Base-by-base conservation (phyloP, 1,284 basidiomycete species). In the Cryptococcus sp. region DNA sequence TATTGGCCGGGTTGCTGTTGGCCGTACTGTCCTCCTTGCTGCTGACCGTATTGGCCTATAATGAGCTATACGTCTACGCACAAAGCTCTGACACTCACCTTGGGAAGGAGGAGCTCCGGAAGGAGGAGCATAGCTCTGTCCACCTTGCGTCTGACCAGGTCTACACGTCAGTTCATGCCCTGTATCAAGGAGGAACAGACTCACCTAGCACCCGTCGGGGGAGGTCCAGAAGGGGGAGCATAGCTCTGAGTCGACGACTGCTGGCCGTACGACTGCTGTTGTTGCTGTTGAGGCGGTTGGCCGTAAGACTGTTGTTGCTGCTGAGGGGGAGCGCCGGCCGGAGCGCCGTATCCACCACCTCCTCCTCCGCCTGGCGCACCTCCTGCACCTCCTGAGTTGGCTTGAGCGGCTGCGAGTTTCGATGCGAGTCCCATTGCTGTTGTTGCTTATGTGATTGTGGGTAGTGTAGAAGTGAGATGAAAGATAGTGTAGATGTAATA, bases 351-450 rank as follows among this genome's bases (percentile, higher is more conserved):
- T 39, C 43, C n/a, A n/a, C n/a, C n/a, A n/a, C n/a, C 41, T 22
- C 43, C 39, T 41, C 26, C 34, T 21, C 36, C 40, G 7, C 47
- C 50, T 25, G 26, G 36, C 9, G 50, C 32, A 19, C 45, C 41
- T 18, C 49, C 51, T 22, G 52, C 54, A n/a, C 51, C 60, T 21
- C 55, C 54, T 6, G 49, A 45, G 23, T 47, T 42, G 24, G 51
- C 45, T 40, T 65, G 59, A 33, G 65, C 57, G 12, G 63, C 61
- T 44, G 61, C 60, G 35, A 67, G 52, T 51, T 67, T 67, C 10
- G 63, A 62, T 47, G 65, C 65, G 45, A 67, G 58, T 53, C 65
- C 65, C 65, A 67, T 66, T 53, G 39, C 11, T 41, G 18, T 48
- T 14, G 39, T 33, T 56, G 36, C 28, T 5, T n/a, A 48, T 45